phyloP scores from a whole-genome alignment of 768 basidiomycete genomes.

The Tubosaeta sp. region DNA sequence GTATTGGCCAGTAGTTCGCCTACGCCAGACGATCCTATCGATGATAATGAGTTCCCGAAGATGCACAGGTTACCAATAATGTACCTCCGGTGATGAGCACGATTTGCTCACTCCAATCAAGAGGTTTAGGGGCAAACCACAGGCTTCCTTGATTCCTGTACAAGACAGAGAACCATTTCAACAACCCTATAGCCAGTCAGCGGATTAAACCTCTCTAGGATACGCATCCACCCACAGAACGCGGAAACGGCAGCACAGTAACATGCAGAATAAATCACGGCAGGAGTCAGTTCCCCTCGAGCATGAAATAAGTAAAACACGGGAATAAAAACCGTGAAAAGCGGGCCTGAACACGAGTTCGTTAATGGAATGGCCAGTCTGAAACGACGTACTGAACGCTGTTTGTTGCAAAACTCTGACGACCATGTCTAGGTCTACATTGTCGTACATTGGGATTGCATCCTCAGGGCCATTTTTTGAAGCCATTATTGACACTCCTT shows the following conservation, averaged over 20 bases:
- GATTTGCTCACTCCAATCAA: constrained; percentile 88
- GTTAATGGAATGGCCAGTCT: background rate
- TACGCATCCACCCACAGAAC: constrained; percentile 56
- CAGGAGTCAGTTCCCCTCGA: constrained; percentile 44
- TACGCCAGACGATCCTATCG: constrained; percentile 78
- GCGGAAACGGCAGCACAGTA: constrained; percentile 59
- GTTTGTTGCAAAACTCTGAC: constrained; percentile 78
- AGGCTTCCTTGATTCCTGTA: constrained; percentile 73
- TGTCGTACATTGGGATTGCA: constrained; percentile 53
- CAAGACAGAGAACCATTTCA: constrained; percentile 65
- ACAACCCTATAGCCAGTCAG: constrained; percentile 45
- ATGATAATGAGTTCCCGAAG: background rate
- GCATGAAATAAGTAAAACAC: constrained; percentile 76
- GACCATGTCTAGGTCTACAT: constrained; percentile 71
- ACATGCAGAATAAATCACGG: constrained; percentile 45
- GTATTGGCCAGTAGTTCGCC: constrained; percentile 88
- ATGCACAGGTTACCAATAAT: constrained; percentile 13
- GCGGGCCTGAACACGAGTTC: constrained; percentile 54
- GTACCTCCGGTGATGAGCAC: constrained; percentile 88
- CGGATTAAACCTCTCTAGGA: background rate
- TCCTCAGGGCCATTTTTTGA: background rate
- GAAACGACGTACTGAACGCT: constrained; percentile 60
- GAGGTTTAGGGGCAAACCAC: constrained; percentile 51
- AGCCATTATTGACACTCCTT: background rate
- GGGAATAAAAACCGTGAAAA: constrained; percentile 79